Evolutionary conservation across 176 grass and related monocot species (phyloP).

Genomic region (Elaeis guineensis): DNA sequence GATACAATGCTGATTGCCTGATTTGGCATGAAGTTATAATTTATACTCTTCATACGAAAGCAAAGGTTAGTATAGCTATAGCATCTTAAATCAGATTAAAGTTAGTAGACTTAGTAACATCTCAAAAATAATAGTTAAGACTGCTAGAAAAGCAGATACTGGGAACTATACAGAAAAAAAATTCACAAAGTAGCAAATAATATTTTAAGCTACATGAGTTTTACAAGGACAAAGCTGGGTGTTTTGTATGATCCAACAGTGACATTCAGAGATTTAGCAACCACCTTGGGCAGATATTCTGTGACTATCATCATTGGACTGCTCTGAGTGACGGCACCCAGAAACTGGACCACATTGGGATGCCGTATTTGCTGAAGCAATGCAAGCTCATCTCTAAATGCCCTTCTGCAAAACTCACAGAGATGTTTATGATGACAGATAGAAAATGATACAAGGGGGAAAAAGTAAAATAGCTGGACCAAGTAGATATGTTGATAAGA

Average conservation of each 20-base stretch:
- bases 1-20: too few species aligned
- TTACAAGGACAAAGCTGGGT: background rate
- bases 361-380: slow-evolving; percentile 88
- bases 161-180: too few species aligned
- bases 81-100: too few species aligned
- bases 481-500: slow-evolving; percentile 7
- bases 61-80: too few species aligned
- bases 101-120: too few species aligned
- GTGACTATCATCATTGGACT: slow-evolving; percentile 99
- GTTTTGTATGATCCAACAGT: too few species aligned
- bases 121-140: too few species aligned
- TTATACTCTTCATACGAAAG: too few species aligned
- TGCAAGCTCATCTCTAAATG: slow-evolving; percentile 89
- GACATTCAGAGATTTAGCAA: background rate
- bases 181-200: too few species aligned
- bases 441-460: background rate
- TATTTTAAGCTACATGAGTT: too few species aligned
- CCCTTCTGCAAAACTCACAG: slow-evolving; percentile 37
- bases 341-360: slow-evolving; percentile 97
- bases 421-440: slow-evolving; percentile 24
- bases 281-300: slow-evolving; percentile 96
- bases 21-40: too few species aligned
- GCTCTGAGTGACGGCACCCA: slow-evolving; percentile 96
- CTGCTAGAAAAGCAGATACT: too few species aligned
- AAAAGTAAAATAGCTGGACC: background rate